Percentiles rank a stretch among this genome's conserved stretches.
phyloP scores from a whole-genome alignment of 2,329 filamentous ascomycete species.

The Gaeumannomyces sp. region DNA sequence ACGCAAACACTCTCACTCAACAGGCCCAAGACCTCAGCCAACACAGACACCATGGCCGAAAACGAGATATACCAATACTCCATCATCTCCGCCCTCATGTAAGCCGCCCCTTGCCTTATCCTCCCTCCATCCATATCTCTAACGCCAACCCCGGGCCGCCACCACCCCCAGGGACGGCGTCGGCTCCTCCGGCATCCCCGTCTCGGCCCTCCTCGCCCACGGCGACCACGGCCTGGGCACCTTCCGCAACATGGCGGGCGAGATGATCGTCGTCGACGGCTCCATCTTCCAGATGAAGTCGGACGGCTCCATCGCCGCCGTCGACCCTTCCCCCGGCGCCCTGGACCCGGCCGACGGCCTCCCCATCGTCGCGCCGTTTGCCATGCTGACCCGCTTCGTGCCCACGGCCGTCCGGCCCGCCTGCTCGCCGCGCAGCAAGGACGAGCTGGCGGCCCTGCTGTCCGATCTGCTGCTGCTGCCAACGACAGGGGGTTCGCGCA shows the following conservation, averaged over 20 bases:
- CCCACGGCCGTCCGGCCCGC: constrained; percentile 20
- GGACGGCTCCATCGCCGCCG: constrained; percentile 22
- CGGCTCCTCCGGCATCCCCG: constrained; percentile 24
- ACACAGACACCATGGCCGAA: constrained; percentile 19
- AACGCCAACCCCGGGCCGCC: not conserved
- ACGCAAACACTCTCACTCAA: no score
- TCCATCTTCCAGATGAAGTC: constrained; percentile 28
- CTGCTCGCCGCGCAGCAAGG: constrained; percentile 17
- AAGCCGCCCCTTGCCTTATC: not conserved
- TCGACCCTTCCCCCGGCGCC: constrained; percentile 1
- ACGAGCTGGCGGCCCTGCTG: constrained; percentile 20
- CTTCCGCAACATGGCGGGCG: constrained; percentile 27
- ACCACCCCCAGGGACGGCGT: constrained; percentile 27
- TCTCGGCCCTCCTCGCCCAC: constrained; percentile 23
- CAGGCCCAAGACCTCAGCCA: no score
- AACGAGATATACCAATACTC: constrained; percentile 31
- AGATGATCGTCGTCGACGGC: constrained; percentile 29
- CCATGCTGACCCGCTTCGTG: constrained; percentile 26
- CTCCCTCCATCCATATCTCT: not conserved
- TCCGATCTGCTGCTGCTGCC: constrained; percentile 18
- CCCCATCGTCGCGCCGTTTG: constrained; percentile 26
- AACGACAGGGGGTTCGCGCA: constrained; percentile 14
- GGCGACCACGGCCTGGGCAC: constrained; percentile 30
- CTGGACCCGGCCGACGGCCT: constrained; percentile 17
- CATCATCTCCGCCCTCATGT: constrained; percentile 27